Base-by-base conservation (phyloP, 306 rosid genomes). In the Vigna radiata region DNA sequence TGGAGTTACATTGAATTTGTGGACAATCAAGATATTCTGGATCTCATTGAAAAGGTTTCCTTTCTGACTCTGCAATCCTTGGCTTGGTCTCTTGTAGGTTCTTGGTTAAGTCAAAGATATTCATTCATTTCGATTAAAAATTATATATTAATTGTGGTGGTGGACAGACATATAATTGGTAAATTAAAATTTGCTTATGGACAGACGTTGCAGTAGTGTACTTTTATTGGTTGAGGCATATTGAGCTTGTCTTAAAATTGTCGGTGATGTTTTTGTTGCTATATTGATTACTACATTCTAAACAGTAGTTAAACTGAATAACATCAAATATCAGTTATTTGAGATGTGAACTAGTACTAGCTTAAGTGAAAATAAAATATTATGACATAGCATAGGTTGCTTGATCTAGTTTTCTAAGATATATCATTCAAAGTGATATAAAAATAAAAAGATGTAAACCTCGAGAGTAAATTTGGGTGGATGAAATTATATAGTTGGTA, bases 1-100 rank as follows among this genome's bases (percentile, higher is more conserved):
- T 92, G 97, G 97, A 92, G 97, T 88, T 92, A 92, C 84, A 92
- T 92, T 78, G 97, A 92, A 15, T 92, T 92, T 80, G 91, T 92
- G 66, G 97, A 92, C 83, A 92, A 92, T 82, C 86, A 92, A 85
- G 97, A 92, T 74, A 72, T 92, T 77, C 89, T 92, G 4, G 97
- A 92, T 85, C 91, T 92, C 75, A 90, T 92, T 65, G 97, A 92
- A 90, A 92, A 92, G 93, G 97, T 90, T 70, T 71, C 39, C 72
- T 44, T 23, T 84, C 64, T 75, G 37, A 47, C 54, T 58, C 41
- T 72, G 19, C 36, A 39, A 47, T 37, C 58, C 13, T 59, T 60
- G 54, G 6, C 43, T 76, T 63, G 25, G 49, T 36, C 53, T 46
- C 67, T 46, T n/a, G 15, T 31, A 15, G 5, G 8, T 19, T 67